A percentile compares a stretch with the other conserved stretches of the same genome.
phyloP scores from a whole-genome alignment of 192 early-diverging fungal species.

The Coemansia sp. region DNA sequence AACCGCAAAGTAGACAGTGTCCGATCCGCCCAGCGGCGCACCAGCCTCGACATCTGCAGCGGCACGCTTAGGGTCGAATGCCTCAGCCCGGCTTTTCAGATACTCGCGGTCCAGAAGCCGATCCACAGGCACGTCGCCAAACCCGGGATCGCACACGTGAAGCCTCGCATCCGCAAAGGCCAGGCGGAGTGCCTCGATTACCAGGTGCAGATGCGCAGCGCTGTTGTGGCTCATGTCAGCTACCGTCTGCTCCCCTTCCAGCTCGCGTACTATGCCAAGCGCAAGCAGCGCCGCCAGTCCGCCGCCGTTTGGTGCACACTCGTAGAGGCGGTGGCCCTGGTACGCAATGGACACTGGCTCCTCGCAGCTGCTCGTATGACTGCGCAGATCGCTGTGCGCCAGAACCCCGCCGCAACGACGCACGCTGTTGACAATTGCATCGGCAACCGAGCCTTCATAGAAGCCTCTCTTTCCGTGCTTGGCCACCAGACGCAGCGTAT shows the following conservation, averaged over 20 bases:
- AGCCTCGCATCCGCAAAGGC: slow-evolving; percentile 76
- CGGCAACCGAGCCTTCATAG: slow-evolving; percentile 67
- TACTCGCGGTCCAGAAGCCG: slow-evolving; percentile 60
- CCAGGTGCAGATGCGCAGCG: slow-evolving; percentile 63
- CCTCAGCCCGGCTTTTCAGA: slow-evolving; percentile 56
- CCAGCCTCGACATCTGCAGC: slow-evolving; percentile 58
- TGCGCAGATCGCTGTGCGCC: slow-evolving; percentile 64
- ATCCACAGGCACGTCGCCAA: slow-evolving; percentile 51
- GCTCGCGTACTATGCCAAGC: slow-evolving; percentile 62
- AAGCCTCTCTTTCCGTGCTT: slow-evolving; percentile 64
- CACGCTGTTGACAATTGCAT: slow-evolving; percentile 63
- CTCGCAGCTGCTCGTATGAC: slow-evolving; percentile 56
- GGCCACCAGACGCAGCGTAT: slow-evolving; percentile 34
- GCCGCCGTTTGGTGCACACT: slow-evolving; percentile 78
- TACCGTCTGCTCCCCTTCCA: slow-evolving; percentile 49
- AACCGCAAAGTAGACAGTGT: slow-evolving; percentile 78
- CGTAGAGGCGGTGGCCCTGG: slow-evolving; percentile 60
- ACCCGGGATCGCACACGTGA: slow-evolving; percentile 68
- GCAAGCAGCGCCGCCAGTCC: slow-evolving; percentile 73
- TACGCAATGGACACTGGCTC: slow-evolving; percentile 68
- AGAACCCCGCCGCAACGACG: slow-evolving; percentile 60
- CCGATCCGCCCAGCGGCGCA: slow-evolving; percentile 61
- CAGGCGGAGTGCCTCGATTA: slow-evolving; percentile 71
- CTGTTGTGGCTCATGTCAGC: slow-evolving; percentile 57
- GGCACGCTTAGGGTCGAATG: slow-evolving; percentile 57